These are phyloP conservation scores for Dactylonectria estremocensis DNA, from an alignment of 2,329 filamentous ascomycete genomes.

Conservation along the genomic window DNA sequence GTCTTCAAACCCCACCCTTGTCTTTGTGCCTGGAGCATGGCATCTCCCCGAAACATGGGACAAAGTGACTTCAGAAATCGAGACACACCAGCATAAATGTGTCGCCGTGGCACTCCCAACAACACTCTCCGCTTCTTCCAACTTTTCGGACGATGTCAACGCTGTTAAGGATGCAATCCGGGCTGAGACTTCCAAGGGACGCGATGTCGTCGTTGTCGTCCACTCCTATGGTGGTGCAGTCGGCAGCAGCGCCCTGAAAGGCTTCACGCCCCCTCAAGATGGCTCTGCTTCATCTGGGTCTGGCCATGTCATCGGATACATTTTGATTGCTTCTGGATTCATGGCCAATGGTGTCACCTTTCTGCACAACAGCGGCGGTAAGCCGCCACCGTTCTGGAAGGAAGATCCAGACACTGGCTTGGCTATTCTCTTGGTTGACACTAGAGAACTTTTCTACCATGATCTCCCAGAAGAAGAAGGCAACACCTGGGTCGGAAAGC, in stretches of 20 bases:
- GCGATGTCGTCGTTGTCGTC: slow-evolving; percentile 62
- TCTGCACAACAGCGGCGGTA: slow-evolving; percentile 58
- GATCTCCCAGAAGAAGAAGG: slow-evolving; percentile 62
- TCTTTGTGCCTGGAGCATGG: slow-evolving; percentile 66
- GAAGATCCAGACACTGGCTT: slow-evolving; percentile 58
- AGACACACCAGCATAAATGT: slow-evolving; percentile 52
- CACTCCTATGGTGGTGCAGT: slow-evolving; percentile 67
- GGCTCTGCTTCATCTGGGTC: slow-evolving; percentile 5
- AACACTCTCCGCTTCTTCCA: slow-evolving; percentile 52
- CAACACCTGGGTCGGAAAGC: slow-evolving; percentile 58
- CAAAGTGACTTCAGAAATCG: slow-evolving; percentile 53
- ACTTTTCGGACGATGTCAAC: slow-evolving; percentile 60
- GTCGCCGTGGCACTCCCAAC: slow-evolving; percentile 58
- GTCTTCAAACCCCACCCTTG: slow-evolving; percentile 50
- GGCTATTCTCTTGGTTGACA: slow-evolving; percentile 56
- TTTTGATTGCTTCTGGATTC: slow-evolving; percentile 63
- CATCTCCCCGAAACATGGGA: slow-evolving; percentile 58
- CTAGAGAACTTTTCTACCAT: slow-evolving; percentile 64
- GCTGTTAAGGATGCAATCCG: slow-evolving; percentile 55
- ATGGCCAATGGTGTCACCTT: slow-evolving; percentile 56
- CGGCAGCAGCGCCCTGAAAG: slow-evolving; percentile 62
- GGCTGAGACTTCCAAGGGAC: slow-evolving; percentile 54
- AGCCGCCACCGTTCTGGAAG: slow-evolving; percentile 60
- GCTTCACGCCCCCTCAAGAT: slow-evolving; percentile 49
- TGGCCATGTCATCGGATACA: slow-evolving; percentile 61